phyloP scores from a whole-genome alignment of 148 eudicot genomes.

The Oxyria digyna region DNA sequence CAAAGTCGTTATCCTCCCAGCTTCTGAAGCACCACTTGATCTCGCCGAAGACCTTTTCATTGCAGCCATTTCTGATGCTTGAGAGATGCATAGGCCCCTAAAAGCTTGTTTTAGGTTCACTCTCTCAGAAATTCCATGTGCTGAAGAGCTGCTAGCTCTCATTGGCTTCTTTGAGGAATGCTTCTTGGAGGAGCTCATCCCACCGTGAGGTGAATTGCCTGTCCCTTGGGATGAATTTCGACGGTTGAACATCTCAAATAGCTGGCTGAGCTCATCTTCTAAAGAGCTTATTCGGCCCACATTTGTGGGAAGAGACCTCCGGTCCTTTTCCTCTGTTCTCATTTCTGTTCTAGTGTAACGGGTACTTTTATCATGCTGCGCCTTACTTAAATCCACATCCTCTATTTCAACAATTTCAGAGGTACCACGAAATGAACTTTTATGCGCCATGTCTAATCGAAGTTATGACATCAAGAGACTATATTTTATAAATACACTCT shows the following conservation, averaged over 20 bases:
- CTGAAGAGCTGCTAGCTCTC: conserved; percentile 31
- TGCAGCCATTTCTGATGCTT: conserved; percentile 97
- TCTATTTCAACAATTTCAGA: conserved; percentile 70
- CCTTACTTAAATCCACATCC: conserved; percentile 29
- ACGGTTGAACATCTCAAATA: conserved; percentile 66
- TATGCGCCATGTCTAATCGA: conserved; percentile 22
- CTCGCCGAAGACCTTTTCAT: conserved; percentile 51
- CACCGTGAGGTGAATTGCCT: conserved; percentile 24
- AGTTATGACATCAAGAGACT: background rate
- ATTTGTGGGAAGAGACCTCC: conserved; percentile 32
- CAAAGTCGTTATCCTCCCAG: conserved; percentile 44
- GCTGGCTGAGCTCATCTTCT: conserved; percentile 90
- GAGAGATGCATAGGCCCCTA: conserved; percentile 90
- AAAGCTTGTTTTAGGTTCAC: conserved; percentile 87
- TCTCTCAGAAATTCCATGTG: conserved; percentile 77
- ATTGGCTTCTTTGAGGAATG: conserved; percentile 58
- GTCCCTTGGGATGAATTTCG: conserved; percentile 48
- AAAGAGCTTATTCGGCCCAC: conserved; percentile 36
- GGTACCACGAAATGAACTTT: conserved; percentile 37
- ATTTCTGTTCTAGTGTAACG: conserved; percentile 17
- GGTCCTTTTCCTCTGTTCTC: conserved; percentile 29
- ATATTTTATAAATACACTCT: conserved; percentile 2
- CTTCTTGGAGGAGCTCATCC: conserved; percentile 23
- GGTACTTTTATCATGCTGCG: conserved; percentile 20
- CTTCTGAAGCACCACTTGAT: conserved; percentile 56